Conservation (phyloP, 441 rosid genomes). For the Dalechampia spathulata region DNA sequence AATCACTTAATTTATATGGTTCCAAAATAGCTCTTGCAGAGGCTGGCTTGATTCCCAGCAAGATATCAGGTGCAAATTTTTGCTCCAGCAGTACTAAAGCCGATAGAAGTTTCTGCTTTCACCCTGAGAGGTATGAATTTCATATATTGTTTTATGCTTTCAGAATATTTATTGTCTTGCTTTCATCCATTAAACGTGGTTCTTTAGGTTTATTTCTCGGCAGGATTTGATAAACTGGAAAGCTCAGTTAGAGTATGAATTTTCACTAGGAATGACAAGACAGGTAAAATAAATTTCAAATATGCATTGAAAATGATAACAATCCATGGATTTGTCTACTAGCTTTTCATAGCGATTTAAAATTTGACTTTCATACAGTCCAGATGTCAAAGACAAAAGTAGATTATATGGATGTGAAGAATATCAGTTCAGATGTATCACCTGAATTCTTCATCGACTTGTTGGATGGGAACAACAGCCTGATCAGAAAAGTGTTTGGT, state of each 20-base stretch:
- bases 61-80: conserved; percentile 27
- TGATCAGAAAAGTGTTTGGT: conserved; percentile 85
- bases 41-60: conserved; percentile 72
- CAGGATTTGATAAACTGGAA: conserved; percentile 79
- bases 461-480: conserved; percentile 64
- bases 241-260: conserved; percentile 66
- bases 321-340: conserved; percentile 16
- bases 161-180: neutral
- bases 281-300: conserved; percentile 48
- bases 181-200: conserved; percentile 14
- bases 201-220: conserved; percentile 59
- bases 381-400: conserved; percentile 85
- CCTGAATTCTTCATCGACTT: conserved; percentile 70
- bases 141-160: neutral
- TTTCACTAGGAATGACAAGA: conserved; percentile 34
- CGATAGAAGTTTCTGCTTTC: conserved; percentile 26
- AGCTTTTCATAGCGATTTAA: conserved; percentile 36
- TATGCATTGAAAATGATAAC: conserved; percentile 1
- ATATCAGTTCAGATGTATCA: conserved; percentile 39
- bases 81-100: conserved; percentile 27
- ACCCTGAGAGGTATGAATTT: conserved; percentile 57
- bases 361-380: conserved; percentile 90
- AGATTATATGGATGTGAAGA: conserved; percentile 81
- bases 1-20: conserved; percentile 10
- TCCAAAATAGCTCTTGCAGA: conserved; percentile 66